Base-by-base conservation (phyloP, 345 rosid species). In the Rhodomyrtus tomentosa region DNA sequence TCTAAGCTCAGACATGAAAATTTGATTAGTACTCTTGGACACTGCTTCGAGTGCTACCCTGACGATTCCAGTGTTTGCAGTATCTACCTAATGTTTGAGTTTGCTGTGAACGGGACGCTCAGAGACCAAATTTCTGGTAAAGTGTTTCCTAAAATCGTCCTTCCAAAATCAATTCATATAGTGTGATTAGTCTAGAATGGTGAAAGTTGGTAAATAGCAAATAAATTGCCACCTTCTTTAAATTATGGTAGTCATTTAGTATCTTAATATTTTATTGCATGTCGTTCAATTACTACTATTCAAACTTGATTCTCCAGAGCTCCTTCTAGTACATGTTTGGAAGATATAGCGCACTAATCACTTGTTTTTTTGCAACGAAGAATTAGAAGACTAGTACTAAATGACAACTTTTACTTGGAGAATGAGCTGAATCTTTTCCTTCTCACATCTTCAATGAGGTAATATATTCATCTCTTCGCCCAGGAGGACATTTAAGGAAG, bases 21-120 rank as follows among this genome's bases (percentile, higher is more conserved):
- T 85, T 89, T 93, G 91, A 89, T 86, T 42, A 91, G 96, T 88
- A 87, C 91, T 84, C 91, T 93, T 73, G 96, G 96, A 15, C 96
- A 93, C 87, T 91, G 96, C 87, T 87, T 92, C 3, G 90, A 90
- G 27, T 84, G 88, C 72, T 76, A 84, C 84, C 84, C 55, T 15
- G 88, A 91, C 59, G 91, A 92, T 87, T 88, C 92, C 25, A 90
- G 84, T 55, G 86, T 87, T 50, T 84, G 82, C 88, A 85, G 50
- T 81, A 84, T 92, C 50, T 86, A 87, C 89, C 89, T 92, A 22
- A 40, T 93, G 51, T 92, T 91, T n/a, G 94, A 93, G 86, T 92
- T 85, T 81, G 54, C 85, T 36, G 81, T 90, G 9, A 88, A 91
- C 29, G 90, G 88, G 52, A 90, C 92, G 1, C 87, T 92, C 32